Base-by-base conservation (phyloP, 331 rosid genomes). In the Rhamnella rubrinervis region DNA sequence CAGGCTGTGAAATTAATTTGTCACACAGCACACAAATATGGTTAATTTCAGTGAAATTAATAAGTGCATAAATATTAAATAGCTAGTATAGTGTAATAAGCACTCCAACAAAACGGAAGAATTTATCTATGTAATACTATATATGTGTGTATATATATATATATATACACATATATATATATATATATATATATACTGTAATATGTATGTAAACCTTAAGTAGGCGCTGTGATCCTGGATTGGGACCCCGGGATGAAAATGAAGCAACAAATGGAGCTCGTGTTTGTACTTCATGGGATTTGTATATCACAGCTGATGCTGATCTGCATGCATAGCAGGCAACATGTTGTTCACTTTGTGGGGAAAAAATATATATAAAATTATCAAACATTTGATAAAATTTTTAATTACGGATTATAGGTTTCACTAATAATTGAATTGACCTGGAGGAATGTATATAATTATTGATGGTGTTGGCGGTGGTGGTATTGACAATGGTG, bases 241-340 rank as follows among this genome's bases (percentile, higher is more conserved):
- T 87, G 62, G 98, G 98, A 67, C 98, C 98, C 38, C 96, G 80
- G 2, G 98, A 87, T 62, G 97, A 91, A 81, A 93, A 93, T 53
- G 95, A 73, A 72, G 97, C 97, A 37, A 77, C 55, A 75, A 88
- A 81, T 17, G 96, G 97, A 69, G 97, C 97, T 4, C 52, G 18
- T 61, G 21, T 70, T n/a, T 76, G 66, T 55, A 44, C 69, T 75
- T 81, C 86, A 1, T 74, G 78, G 67, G 89, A 71, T 81, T 66
- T 93, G 53, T 80, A 28, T 70, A 93, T 84, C 77, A 87, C 88
- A 64, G 95, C 96, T 71, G 83, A 75, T 20, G 98, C 85, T 72
- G 86, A 79, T 59, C 98, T 93, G 63, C 63, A 67, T 93, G 63
- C 63, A 67, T 57, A 67, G 63, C 67, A 79, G 44, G 21, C 61